A percentile compares a stretch with the other conserved stretches of the same genome.
Conservation (phyloP, 2,329 filamentous ascomycete species). For the Teratosphaeria destructans region DNA sequence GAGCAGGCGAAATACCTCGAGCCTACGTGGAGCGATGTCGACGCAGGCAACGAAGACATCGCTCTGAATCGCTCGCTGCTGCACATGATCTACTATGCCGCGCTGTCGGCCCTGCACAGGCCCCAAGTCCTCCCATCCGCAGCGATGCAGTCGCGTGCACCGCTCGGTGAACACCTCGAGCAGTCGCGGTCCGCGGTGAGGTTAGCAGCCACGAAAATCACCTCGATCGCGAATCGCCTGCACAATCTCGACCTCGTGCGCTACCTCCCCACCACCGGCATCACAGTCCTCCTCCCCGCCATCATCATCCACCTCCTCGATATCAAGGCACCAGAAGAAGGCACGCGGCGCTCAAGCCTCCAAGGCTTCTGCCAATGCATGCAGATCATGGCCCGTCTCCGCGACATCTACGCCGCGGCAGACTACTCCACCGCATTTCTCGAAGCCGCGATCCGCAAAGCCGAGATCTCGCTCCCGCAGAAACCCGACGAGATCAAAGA, state of each 20-base stretch:
- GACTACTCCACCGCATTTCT: slow-evolving; percentile 92
- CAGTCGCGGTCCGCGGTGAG: slow-evolving; percentile 74
- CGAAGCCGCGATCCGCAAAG: slow-evolving; percentile 83
- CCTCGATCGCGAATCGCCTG: slow-evolving; percentile 68
- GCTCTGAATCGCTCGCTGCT: slow-evolving; percentile 69
- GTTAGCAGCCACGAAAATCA: slow-evolving; percentile 75
- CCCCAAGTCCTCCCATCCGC: slow-evolving; percentile 78
- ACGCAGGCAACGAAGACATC: slow-evolving; percentile 50
- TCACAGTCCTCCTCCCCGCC: slow-evolving; percentile 80
- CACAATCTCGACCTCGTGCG: slow-evolving; percentile 62
- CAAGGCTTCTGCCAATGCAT: slow-evolving; percentile 85
- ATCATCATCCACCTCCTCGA: slow-evolving; percentile 91
- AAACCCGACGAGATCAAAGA: slow-evolving; percentile 22
- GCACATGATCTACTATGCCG: slow-evolving; percentile 90
- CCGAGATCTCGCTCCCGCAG: slow-evolving; percentile 59
- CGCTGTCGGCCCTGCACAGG: slow-evolving; percentile 78
- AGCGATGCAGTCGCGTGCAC: slow-evolving; percentile 25
- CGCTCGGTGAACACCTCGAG: slow-evolving; percentile 63
- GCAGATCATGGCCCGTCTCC: slow-evolving; percentile 76
- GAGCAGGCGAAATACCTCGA: slow-evolving; percentile 58
- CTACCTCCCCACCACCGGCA: slow-evolving; percentile 78
- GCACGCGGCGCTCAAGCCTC: slow-evolving; percentile 61
- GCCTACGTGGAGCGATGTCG: slow-evolving; percentile 44
- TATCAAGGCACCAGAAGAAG: slow-evolving; percentile 71
- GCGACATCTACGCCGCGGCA: slow-evolving; percentile 86